Percentiles rank a stretch among this genome's conserved stretches.
These are phyloP conservation scores for Porcisia deanei DNA, from an alignment of 208 protist genomes.

Conservation along the genomic window DNA sequence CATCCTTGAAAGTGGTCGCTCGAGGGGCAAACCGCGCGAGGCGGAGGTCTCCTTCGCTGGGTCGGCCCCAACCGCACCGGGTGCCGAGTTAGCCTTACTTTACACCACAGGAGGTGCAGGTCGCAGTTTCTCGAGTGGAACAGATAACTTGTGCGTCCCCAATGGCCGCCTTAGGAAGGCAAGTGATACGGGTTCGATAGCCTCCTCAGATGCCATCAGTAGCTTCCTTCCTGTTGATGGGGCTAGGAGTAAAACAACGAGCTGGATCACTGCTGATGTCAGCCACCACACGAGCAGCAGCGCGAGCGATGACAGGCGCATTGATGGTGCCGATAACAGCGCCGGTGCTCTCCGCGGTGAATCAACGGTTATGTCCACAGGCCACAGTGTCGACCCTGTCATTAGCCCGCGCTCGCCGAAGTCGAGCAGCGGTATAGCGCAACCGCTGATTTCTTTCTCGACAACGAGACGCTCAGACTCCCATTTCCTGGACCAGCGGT, in stretches of 20 bases:
- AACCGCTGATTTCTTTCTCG: neutral
- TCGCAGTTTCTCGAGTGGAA: neutral
- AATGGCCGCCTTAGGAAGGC: neutral
- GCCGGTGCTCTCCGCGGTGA: neutral
- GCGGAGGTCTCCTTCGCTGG: neutral
- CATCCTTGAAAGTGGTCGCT: neutral
- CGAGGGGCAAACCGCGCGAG: neutral
- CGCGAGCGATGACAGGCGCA: conserved; percentile 1
- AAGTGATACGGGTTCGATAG: neutral
- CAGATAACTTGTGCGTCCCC: neutral
- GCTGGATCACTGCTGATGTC: neutral
- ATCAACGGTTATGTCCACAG: neutral
- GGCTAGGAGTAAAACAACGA: neutral
- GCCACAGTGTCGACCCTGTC: neutral
- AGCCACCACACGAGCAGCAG: conserved; percentile 8
- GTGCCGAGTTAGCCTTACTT: neutral
- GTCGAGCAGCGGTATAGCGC: neutral
- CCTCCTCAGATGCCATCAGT: neutral
- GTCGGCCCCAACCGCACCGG: neutral
- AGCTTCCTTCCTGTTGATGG: neutral
- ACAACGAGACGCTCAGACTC: neutral
- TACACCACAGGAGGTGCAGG: too few species aligned
- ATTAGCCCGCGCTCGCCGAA: neutral
- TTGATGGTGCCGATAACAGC: neutral
- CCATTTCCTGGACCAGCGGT: neutral